Base-by-base conservation (phyloP, 2,329 filamentous ascomycete genomes). In the Pezicula rhizophila region DNA sequence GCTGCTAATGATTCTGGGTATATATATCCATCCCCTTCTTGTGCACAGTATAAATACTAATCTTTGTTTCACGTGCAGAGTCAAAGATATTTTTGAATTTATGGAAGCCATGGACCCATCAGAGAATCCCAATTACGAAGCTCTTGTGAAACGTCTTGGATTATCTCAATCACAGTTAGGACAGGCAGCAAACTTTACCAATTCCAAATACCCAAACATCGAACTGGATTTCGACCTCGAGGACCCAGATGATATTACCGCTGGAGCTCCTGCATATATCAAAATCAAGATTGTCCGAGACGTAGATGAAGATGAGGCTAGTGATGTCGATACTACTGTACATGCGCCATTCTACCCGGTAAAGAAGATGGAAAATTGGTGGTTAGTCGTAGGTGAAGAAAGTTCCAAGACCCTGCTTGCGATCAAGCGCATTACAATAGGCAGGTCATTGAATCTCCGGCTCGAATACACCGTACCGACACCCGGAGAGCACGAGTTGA, bases 61-160 rank as follows among this genome's bases (percentile, higher is more conserved):
- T 57, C 6, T 39, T 45, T 17, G 41, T 44, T 42, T 33, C 35
- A 43, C 37, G 47, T 54, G 52, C 61, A 88, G 83, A 54, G 86
- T 99, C 73, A 91, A 89, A 61, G 92, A 97, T 60, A 85, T 99
- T 56, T 92, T 95, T 61, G 91, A 96, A 64, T 97, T 99, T 72
- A 96, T 97, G 87, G 92, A 97, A 59, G 87, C 89, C 55, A 99
- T 99, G 92, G 93, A 96, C 65, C 91, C 92, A 2, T 85, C 89
- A 2, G 92, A 96, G 68, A 96, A 96, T 66, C 73, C 86, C 37
- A 78, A 95, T 55, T 92, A 96, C 66, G 77, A 78, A 42, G 77
- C 79, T 28, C 76, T 99, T 28, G 78, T 97, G 56, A 84, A 89
- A 64, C 80, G 82, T 3, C 78, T 99, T 35, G 83, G 84, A 7